A percentile compares a stretch with the other conserved stretches of the same genome.
phyloP scores from a whole-genome alignment of 1,284 basidiomycete genomes.

The Leccinum angustisporum region DNA sequence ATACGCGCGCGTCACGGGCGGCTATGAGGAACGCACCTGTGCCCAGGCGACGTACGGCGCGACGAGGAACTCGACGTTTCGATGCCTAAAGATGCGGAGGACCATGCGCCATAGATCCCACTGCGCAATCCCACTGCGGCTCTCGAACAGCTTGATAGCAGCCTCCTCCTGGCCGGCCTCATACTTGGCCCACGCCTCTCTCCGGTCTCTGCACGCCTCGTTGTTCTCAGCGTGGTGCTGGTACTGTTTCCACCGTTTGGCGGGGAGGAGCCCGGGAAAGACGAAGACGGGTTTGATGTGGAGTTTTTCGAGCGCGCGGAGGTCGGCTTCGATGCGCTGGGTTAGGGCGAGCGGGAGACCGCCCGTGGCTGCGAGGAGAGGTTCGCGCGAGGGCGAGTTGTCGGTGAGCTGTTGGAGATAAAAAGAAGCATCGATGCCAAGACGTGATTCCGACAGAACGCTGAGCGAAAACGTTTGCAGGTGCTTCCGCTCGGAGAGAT shows the following conservation, averaged over 20 bases:
- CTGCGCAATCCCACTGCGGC: slow-evolving; percentile 58
- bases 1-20: neutral
- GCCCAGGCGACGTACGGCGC: slow-evolving; percentile 95
- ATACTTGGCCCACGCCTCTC: slow-evolving; percentile 88
- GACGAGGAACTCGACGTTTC: slow-evolving; percentile 94
- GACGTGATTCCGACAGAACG: slow-evolving; percentile 86
- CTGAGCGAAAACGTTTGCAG: slow-evolving; percentile 81
- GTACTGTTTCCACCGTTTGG: slow-evolving; percentile 60
- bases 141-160: slow-evolving; percentile 82
- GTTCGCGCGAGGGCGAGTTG: slow-evolving; percentile 77
- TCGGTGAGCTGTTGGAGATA: slow-evolving; percentile 85
- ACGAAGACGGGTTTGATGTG: slow-evolving; percentile 98
- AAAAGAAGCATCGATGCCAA: slow-evolving; percentile 95
- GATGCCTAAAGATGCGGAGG: slow-evolving; percentile 89
- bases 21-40: slow-evolving; percentile 59
- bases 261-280: slow-evolving; percentile 82
- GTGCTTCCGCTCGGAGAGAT: slow-evolving; percentile 86
- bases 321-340: slow-evolving; percentile 86
- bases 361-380: slow-evolving; percentile 91
- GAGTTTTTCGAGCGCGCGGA: slow-evolving; percentile 86
- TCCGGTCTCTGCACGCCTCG: slow-evolving; percentile 73
- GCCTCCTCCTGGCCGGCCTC: slow-evolving; percentile 86
- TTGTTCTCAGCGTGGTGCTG: slow-evolving; percentile 60
- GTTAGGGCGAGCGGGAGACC: slow-evolving; percentile 87
- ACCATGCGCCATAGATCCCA: slow-evolving; percentile 94